phyloP scores from a whole-genome alignment of 495 filamentous ascomycete species.

The Annulohypoxylon stygium region DNA sequence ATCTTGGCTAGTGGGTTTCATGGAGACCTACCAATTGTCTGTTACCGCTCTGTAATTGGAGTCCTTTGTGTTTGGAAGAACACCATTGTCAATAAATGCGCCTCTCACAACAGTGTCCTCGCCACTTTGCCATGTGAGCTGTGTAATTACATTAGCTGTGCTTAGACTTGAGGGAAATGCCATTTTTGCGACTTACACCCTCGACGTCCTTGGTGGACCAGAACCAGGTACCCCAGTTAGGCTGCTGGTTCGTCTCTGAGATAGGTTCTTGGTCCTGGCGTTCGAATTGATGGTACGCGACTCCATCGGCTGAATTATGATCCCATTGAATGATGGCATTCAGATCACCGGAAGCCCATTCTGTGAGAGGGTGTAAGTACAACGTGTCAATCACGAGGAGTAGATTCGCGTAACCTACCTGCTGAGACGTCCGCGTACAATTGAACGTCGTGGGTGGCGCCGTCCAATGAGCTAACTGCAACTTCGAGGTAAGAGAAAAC shows the following conservation, averaged over 20 bases:
- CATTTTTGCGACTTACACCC: constrained; percentile 52
- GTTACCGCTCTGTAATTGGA: constrained; percentile 75
- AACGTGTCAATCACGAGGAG: constrained; percentile 60
- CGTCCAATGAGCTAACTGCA: constrained; percentile 66
- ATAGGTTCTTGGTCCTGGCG: constrained; percentile 74
- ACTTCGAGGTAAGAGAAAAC: constrained; percentile 88
- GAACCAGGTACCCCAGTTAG: constrained; percentile 90
- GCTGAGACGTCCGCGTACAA: constrained; percentile 90
- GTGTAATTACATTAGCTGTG: constrained; percentile 39
- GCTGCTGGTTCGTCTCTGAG: constrained; percentile 75
- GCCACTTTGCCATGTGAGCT: constrained; percentile 74
- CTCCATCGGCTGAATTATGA: constrained; percentile 50
- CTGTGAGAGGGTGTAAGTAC: constrained; percentile 52
- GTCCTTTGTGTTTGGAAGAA: constrained; percentile 75
- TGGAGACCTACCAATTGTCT: constrained; percentile 68
- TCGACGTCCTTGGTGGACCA: constrained; percentile 64
- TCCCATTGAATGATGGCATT: constrained; percentile 57
- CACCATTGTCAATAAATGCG: constrained; percentile 73
- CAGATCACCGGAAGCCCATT: constrained; percentile 61
- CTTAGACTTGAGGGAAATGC: neutral
- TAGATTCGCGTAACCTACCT: constrained; percentile 71
- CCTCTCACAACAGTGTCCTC: constrained; percentile 72
- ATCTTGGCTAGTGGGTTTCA: neutral
- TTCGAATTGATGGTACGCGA: constrained; percentile 68
- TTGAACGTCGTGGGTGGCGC: constrained; percentile 74